Base-by-base conservation (phyloP, 1,139 yeast species). In the Nakaseomyces bracarensis region DNA sequence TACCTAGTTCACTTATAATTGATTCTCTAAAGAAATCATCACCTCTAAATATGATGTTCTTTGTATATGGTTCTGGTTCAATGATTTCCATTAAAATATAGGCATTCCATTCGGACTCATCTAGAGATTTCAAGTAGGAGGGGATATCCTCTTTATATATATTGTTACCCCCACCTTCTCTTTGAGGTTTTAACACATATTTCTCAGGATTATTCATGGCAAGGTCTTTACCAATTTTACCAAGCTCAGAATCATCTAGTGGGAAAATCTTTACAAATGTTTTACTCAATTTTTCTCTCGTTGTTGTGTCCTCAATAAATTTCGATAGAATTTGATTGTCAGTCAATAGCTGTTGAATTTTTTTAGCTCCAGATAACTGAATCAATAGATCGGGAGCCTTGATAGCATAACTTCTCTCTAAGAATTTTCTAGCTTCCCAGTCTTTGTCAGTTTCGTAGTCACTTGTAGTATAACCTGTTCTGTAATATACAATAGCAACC, bases 81-180 rank as follows among this genome's bases (percentile, higher is more conserved):
- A 91, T 93, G 43, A 91, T 68, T 58, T 89, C 96, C 98, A 91
- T 91, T 44, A 93, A 72, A 47, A 93, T 84, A 61, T 87, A 93
- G 0, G 87, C 95, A 23, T 78, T 80, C 96, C 96, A 89, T 30
- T 82, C 82, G 19, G 70, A 65, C 54, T 81, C 77, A n/a, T 79
- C 77, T 8, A 84, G 59, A 0, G 68, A 55, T 15, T 71, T 61
- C 52, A 91, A 67, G 57, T 85, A 89, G 0, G 48, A 66, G 2
- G 96, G 96, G 43, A 91, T 91, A 51, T 85, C 82, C 38, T 75
- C 75, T 54, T 84, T 84, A 66, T 91, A 91, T 42, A 91, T 74
- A 60, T 91, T 91, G 63, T 91, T 87, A 18, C 98, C 98, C 36
- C 82, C 82, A 29, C 98, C 98, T 68, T 91, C 98, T 67, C 98